Conservation (phyloP, 768 basidiomycete genomes). For the Leccinum subtestaceum region DNA sequence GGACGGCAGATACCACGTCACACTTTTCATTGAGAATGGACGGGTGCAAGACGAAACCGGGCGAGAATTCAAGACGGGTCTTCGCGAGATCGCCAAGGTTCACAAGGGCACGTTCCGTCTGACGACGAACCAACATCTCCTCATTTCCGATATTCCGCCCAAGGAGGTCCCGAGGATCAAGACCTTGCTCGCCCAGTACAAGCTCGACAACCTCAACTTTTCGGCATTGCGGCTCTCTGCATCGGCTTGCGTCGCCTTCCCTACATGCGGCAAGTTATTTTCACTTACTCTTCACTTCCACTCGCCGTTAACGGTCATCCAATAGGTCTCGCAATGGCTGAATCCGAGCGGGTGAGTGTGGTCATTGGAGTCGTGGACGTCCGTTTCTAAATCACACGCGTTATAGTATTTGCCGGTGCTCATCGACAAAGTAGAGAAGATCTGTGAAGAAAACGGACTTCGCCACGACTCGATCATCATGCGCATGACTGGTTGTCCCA, state of each 20-base stretch:
- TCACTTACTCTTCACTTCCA: background rate
- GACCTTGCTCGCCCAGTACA: constrained; percentile 74
- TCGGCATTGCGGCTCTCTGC: constrained; percentile 81
- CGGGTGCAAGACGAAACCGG: constrained; percentile 93
- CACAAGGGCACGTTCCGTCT: constrained; percentile 94
- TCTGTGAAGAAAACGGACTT: constrained; percentile 90
- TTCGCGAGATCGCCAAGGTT: constrained; percentile 88
- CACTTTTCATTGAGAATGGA: constrained; percentile 95
- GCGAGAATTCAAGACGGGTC: constrained; percentile 86
- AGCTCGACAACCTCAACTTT: constrained; percentile 82
- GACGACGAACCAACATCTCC: constrained; percentile 92
- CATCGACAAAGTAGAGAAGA: constrained; percentile 91
- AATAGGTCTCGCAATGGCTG: constrained; percentile 71
- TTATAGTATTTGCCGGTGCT: constrained; percentile 84
- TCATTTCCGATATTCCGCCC: constrained; percentile 78
- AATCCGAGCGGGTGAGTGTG: constrained; percentile 59
- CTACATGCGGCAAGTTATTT: constrained; percentile 68
- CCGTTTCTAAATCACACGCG: constrained; percentile 38
- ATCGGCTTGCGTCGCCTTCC: constrained; percentile 97
- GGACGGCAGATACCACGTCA: constrained; percentile 89
- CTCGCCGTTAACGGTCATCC: constrained; percentile 2
- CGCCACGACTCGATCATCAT: constrained; percentile 95
- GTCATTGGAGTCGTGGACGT: background rate
- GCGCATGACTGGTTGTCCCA: constrained; percentile 98
- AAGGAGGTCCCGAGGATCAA: constrained; percentile 79